phyloP scores from a whole-genome alignment of 306 rosid genomes.

The Vigna unguiculata region DNA sequence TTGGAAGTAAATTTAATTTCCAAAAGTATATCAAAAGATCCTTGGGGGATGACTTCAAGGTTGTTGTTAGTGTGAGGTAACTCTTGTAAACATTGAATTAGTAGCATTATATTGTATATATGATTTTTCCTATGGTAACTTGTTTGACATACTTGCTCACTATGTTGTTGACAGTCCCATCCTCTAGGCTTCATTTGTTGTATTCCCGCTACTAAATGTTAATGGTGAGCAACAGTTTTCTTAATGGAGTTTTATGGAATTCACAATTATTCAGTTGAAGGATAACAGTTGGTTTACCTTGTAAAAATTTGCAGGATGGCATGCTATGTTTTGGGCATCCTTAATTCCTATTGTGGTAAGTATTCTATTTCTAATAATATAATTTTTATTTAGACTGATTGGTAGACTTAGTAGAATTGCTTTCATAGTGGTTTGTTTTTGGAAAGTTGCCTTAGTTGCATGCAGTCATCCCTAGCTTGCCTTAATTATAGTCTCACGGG shows the following conservation, averaged over 20 bases:
- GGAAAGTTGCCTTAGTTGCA: too few relatives aligned
- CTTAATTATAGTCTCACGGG: too few relatives aligned
- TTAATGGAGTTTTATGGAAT: neutral
- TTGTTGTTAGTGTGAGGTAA: conserved; percentile 93
- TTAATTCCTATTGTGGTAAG: conserved; percentile 78
- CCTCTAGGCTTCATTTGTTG: conserved; percentile 86
- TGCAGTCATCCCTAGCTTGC: too few relatives aligned
- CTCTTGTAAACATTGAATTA: conserved; percentile 20
- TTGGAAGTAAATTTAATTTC: conserved; percentile 95
- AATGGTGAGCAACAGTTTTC: conserved; percentile 58
- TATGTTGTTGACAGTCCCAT: conserved; percentile 71
- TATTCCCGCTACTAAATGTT: conserved; percentile 78
- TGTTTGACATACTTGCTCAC: conserved; percentile 8
- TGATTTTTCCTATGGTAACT: conserved; percentile 8
- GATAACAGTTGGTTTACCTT: conserved; percentile 25
- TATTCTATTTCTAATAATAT: conserved; percentile 14
- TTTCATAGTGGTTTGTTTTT: too few relatives aligned
- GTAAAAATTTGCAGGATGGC: conserved; percentile 74
- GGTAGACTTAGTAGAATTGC: too few relatives aligned
- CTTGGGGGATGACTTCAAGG: conserved; percentile 93
- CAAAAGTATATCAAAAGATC: conserved; percentile 95
- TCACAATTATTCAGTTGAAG: conserved; percentile 8
- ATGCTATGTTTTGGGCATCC: conserved; percentile 84
- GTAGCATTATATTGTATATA: conserved; percentile 1
- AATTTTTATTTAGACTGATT: conserved; percentile 25